Conservation (phyloP, 768 basidiomycete species). For the Lactifluus rugatus region DNA sequence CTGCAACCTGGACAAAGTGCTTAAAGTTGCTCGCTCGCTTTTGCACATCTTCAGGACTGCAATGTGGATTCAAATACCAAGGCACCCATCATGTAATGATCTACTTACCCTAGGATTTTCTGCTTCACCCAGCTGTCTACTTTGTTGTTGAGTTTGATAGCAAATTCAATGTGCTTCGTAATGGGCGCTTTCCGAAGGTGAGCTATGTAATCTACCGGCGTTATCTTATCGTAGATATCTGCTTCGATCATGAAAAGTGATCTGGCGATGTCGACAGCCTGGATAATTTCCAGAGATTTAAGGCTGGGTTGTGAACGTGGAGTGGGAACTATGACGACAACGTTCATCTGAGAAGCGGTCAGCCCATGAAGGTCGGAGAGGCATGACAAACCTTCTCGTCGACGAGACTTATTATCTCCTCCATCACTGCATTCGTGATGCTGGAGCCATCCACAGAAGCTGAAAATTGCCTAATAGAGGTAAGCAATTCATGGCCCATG, state of each 20-base stretch:
- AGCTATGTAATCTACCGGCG: constrained; percentile 36
- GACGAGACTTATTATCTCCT: not conserved
- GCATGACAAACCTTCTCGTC: constrained; percentile 10
- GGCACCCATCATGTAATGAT: constrained; percentile 25
- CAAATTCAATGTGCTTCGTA: constrained; percentile 29
- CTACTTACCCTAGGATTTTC: constrained; percentile 11
- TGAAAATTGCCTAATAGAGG: constrained; percentile 12
- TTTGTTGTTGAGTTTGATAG: constrained; percentile 31
- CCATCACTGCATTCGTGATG: not conserved
- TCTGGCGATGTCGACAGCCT: constrained; percentile 34
- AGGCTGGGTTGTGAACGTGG: no score
- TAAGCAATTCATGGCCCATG: constrained; percentile 25
- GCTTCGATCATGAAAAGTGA: constrained; percentile 38
- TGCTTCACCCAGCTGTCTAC: constrained; percentile 25
- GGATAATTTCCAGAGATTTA: constrained; percentile 15
- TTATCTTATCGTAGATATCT: constrained; percentile 31
- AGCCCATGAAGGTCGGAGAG: not conserved
- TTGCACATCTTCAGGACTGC: constrained; percentile 30
- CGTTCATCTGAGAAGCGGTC: constrained; percentile 2
- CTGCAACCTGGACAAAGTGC: constrained; percentile 36
- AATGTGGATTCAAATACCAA: constrained; percentile 18
- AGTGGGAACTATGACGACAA: not conserved
- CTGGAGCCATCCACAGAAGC: constrained; percentile 5
- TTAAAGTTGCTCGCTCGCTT: constrained; percentile 32
- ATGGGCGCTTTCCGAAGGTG: constrained; percentile 27